Base-by-base conservation (phyloP, 2,329 filamentous ascomycete species). In the Fusarium staphyleae region DNA sequence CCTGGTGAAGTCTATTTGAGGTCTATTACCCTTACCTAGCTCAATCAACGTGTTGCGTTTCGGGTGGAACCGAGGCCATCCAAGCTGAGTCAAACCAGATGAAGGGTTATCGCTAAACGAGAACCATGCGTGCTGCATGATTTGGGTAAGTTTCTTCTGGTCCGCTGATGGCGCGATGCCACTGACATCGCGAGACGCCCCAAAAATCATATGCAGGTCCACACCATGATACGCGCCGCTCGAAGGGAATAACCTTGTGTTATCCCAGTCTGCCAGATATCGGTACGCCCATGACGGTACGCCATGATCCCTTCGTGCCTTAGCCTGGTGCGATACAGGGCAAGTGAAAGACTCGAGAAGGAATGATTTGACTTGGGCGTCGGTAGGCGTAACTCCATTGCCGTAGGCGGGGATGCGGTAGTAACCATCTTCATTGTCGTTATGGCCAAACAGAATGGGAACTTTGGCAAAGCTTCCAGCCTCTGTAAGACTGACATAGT, bases 141-240 rank as follows among this genome's bases (percentile, higher is more conserved):
- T 54, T 30, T 46, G 51, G 2, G 72, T 74, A 3, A 77, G 64
- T 14, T 60, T 24, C 10, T 55, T 60, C 57, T 79, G 74, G 0
- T 64, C 55, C 0, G 50, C 43, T 1, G 64, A 64, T 6, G 71
- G 63, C 0, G 68, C 59, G 9, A 78, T 63, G 2, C 74, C 76
- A 40, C 72, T 76, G 33, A 78, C 71, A 16, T 73, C 70, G 3
- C 49, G 68, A 1, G 73, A 74, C 2, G 69, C 74, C 1, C 77
- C 77, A 51, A 80, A 79, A 13, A 80, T 66, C 74, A 80, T 79
- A 50, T 78, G 74, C 44, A 81, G 44, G 26, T 81, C 78, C 1
- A 72, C 72, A 0, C 77, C 80, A 42, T 82, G 80, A 55, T 81
- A 83, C 0, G 78, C 77, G 4, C 77, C 77, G 33, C 76, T 79